phyloP scores from a whole-genome alignment of 768 basidiomycete genomes.

The Tubosaeta sp. region DNA sequence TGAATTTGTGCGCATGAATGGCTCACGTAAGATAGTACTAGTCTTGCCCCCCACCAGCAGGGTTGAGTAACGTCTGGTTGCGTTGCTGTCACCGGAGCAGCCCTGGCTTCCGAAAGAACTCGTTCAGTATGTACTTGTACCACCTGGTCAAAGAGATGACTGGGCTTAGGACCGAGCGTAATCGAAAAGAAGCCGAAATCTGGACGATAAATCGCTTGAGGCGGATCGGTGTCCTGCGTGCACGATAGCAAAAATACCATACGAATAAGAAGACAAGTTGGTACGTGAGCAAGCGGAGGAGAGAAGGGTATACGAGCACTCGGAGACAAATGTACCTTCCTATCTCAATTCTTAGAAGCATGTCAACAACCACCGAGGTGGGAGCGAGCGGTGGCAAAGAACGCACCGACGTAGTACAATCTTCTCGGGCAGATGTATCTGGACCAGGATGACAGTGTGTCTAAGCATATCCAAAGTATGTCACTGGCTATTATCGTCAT shows the following conservation, averaged over 20 bases:
- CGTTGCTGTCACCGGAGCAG: neutral
- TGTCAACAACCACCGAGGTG: neutral
- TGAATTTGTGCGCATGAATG: neutral
- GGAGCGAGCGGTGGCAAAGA: neutral
- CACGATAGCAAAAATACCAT: neutral
- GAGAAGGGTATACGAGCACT: neutral
- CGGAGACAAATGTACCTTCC: too few relatives aligned
- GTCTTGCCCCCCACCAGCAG: neutral
- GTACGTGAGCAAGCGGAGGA: neutral
- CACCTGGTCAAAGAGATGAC: too few relatives aligned
- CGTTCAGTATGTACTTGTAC: neutral
- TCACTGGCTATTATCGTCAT: neutral
- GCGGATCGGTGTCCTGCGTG: conserved; percentile 43
- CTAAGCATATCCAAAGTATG: neutral
- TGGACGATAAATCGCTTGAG: conserved; percentile 32
- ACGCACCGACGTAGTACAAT: neutral
- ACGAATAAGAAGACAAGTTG: neutral
- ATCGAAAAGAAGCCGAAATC: neutral
- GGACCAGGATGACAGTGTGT: neutral
- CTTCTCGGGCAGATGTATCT: neutral
- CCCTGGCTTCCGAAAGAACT: too few relatives aligned
- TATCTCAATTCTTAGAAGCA: neutral
- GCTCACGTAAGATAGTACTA: neutral
- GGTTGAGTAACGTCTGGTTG: neutral
- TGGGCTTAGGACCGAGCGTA: conserved; percentile 39